Evolutionary conservation across 2,329 filamentous ascomycete species (phyloP).

Genomic region (Claviceps sp.): DNA sequence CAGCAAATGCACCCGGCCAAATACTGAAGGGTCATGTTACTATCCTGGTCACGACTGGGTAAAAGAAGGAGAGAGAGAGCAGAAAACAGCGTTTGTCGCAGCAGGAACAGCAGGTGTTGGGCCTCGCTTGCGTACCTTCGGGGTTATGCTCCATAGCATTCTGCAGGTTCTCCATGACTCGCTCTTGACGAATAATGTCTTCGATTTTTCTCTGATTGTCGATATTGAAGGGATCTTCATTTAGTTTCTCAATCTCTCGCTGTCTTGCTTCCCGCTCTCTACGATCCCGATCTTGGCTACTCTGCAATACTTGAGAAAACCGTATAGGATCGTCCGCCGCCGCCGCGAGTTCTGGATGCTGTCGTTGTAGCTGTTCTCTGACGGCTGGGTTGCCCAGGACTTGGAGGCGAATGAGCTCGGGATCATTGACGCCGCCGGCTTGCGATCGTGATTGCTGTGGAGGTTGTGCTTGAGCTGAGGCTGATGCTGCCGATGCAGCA

Average conservation of each 20-base stretch:
- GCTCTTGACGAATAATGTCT: conserved; percentile 91
- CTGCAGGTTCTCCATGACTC: conserved; percentile 88
- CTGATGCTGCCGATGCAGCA: conserved; percentile 20
- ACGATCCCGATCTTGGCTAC: conserved; percentile 56
- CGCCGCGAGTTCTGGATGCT: conserved; percentile 63
- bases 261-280: conserved; percentile 64
- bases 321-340: conserved; percentile 61
- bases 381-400: conserved; percentile 66
- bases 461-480: conserved; percentile 16
- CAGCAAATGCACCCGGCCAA: conserved; percentile 88
- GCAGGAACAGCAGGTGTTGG: not conserved
- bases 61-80: not conserved
- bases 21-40: conserved; percentile 44
- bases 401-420: conserved; percentile 71
- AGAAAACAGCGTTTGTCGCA: not conserved
- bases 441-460: conserved; percentile 21
- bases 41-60: conserved; percentile 1
- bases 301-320: conserved; percentile 60
- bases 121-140: conserved; percentile 51
- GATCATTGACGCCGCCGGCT: conserved; percentile 39
- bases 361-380: conserved; percentile 54
- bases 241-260: conserved; percentile 70
- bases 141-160: conserved; percentile 96
- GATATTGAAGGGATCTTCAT: conserved; percentile 87
- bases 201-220: conserved; percentile 87